Conservation (phyloP, 345 rosid genomes). For the Syzygium oleosum region DNA sequence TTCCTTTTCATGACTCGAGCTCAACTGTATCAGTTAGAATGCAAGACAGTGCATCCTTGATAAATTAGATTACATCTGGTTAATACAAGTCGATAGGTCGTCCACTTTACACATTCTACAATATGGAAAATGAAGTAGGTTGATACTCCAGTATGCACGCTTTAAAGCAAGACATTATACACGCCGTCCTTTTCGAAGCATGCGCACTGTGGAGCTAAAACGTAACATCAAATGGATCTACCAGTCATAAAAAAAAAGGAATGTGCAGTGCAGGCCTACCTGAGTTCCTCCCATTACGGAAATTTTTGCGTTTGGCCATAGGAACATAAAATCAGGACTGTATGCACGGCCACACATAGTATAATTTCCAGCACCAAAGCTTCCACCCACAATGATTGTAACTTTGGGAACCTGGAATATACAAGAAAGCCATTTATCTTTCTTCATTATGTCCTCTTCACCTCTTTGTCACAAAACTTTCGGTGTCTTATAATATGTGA, state of each 20-base stretch:
- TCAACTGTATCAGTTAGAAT: not conserved
- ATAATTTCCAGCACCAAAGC: constrained; percentile 97
- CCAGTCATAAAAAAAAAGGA: not conserved
- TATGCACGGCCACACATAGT: constrained; percentile 99
- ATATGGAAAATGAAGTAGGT: not conserved
- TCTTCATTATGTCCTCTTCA: not conserved
- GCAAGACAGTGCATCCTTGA: not conserved
- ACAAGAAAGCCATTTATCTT: not conserved
- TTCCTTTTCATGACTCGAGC: not conserved
- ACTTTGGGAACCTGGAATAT: constrained; percentile 70
- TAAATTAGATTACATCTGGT: not conserved
- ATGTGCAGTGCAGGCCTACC: constrained; percentile 25
- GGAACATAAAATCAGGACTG: constrained; percentile 81
- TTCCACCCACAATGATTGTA: constrained; percentile 82
- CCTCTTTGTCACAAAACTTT: not conserved
- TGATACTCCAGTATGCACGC: not conserved
- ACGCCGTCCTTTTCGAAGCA: not conserved
- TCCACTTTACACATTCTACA: not conserved
- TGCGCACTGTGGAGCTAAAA: not conserved
- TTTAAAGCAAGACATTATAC: not conserved
- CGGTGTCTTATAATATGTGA: not conserved
- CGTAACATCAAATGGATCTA: not conserved
- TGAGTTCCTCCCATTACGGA: constrained; percentile 98
- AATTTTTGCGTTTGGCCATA: constrained; percentile 94
- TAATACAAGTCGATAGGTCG: not conserved